phyloP scores from a whole-genome alignment of 352 stramenopile species.

The Phytophthora foliorum region DNA sequence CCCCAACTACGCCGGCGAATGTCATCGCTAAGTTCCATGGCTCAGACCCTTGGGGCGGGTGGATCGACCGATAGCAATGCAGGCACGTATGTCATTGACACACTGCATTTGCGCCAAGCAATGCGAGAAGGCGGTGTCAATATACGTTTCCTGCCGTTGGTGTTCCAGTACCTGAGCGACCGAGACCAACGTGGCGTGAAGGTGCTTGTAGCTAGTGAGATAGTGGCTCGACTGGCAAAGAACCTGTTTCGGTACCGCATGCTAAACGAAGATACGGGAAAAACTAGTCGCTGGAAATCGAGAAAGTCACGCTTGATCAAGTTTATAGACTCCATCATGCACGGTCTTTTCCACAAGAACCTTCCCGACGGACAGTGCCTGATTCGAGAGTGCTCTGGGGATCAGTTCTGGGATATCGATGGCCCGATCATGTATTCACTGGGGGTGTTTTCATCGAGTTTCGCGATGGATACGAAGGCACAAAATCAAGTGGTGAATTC shows the following conservation, averaged over 20 bases:
- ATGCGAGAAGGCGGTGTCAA: constrained; percentile 75
- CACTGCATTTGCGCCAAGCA: constrained; percentile 63
- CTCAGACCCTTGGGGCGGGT: constrained; percentile 30
- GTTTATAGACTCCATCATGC: constrained; percentile 79
- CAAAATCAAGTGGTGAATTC: constrained; percentile 25
- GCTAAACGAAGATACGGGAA: constrained; percentile 55
- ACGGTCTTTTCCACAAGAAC: constrained; percentile 66
- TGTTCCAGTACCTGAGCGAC: constrained; percentile 55
- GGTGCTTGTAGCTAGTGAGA: constrained; percentile 73
- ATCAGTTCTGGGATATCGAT: constrained; percentile 85
- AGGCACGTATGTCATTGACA: constrained; percentile 79
- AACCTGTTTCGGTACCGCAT: constrained; percentile 75
- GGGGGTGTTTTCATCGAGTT: constrained; percentile 67
- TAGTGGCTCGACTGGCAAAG: constrained; percentile 79
- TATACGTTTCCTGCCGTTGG: constrained; percentile 74
- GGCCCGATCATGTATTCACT: constrained; percentile 70
- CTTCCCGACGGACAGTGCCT: constrained; percentile 32
- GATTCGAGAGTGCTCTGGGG: constrained; percentile 52
- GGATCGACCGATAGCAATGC: constrained; percentile 26
- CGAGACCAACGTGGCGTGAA: constrained; percentile 62
- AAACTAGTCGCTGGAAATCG: constrained; percentile 60
- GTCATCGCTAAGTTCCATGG: constrained; percentile 56
- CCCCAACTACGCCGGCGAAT: constrained; percentile 39
- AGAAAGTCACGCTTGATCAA: constrained; percentile 66
- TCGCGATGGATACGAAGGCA: constrained; percentile 49